Evolutionary conservation across 768 basidiomycete genomes (phyloP), one percentile per base, ranked within the genome.

Genomic region (Psilocybe cyanescens): DNA sequence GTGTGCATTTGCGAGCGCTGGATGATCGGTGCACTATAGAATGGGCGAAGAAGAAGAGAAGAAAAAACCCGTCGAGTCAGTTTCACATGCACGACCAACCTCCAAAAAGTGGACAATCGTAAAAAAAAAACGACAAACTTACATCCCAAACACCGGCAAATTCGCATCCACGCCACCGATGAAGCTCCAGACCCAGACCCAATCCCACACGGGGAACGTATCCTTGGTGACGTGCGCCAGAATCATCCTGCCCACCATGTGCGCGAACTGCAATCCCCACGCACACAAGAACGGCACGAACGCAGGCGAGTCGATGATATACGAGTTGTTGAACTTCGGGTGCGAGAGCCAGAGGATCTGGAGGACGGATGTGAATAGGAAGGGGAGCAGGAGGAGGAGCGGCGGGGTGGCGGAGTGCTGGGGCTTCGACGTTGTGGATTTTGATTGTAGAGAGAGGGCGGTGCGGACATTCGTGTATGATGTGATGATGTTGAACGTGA

Each of bases 241-340:
- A 68, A 98, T 99, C 82, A 99, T 91, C 65, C 90, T 80, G 9
- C 94, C 94, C 39, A 97, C 96, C 71, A 95, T 90, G 65, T 93
- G 92, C 30, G 91, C 90, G 65, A 94, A 93, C 73, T 92, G 91
- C 55, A 92, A 73, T n/a, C 95, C 97, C 95, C 96, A 99, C 17
- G 92, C 89, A 68, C 88, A 90, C 16, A 96, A 75, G 79, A 96
- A 97, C 3, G 95, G 94, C 9, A 98, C 76, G 70, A 99, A 89
- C 28, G 89, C 81, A 1, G 87, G 79, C 1, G 91, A 91, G 66
- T 90, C 80, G 44, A 97, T 79, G 72, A 97, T 86, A n/a, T 78
- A 79, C 2, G 89, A 87, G 59, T 86, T 76, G 58, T 81, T 75
- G 67, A 79, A 77, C 17, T 83, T 75, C 8, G 93, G 90, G 30